Evolutionary conservation across 2,329 filamentous ascomycete genomes (phyloP).

Genomic region (Dactylellina drechsleri): DNA sequence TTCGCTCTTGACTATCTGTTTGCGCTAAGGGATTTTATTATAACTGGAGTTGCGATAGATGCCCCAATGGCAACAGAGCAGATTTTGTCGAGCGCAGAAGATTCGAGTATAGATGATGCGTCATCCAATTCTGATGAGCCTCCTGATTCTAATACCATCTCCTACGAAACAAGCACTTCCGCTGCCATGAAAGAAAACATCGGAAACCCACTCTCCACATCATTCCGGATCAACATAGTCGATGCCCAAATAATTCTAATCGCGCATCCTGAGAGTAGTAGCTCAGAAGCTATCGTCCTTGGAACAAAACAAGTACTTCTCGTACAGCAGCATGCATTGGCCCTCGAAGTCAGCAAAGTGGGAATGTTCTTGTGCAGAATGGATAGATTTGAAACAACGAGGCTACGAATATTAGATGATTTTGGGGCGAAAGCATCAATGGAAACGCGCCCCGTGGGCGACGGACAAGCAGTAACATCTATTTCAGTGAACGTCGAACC

Average conservation of each 20-base stretch:
- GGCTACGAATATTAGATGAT: slow-evolving; percentile 92
- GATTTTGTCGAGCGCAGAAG: slow-evolving; percentile 62
- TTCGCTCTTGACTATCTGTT: slow-evolving; percentile 96
- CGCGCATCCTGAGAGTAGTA: slow-evolving; percentile 87
- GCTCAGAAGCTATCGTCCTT: slow-evolving; percentile 94
- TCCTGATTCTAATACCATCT: background rate
- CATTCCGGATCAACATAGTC: slow-evolving; percentile 91
- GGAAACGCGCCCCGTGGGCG: slow-evolving; percentile 74
- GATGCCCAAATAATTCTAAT: slow-evolving; percentile 97
- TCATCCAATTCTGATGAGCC: slow-evolving; percentile 36
- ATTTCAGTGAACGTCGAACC: slow-evolving; percentile 91
- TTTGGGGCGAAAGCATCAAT: slow-evolving; percentile 92
- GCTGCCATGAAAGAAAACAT: background rate
- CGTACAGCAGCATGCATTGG: slow-evolving; percentile 92
- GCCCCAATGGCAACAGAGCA: slow-evolving; percentile 62
- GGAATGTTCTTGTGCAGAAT: slow-evolving; percentile 99
- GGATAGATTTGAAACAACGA: slow-evolving; percentile 93
- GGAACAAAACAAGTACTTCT: slow-evolving; percentile 92
- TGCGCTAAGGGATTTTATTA: slow-evolving; percentile 83
- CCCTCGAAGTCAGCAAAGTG: slow-evolving; percentile 89
- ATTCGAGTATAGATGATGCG: slow-evolving; percentile 67
- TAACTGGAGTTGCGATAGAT: slow-evolving; percentile 72
- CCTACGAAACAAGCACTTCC: background rate
- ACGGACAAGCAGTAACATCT: slow-evolving; percentile 73
- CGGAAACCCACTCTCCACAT: slow-evolving; percentile 72